Evolutionary conservation across 805 yeast species (phyloP), one percentile per base, ranked within the genome.

Genomic region (Ogataea methylovora): DNA sequence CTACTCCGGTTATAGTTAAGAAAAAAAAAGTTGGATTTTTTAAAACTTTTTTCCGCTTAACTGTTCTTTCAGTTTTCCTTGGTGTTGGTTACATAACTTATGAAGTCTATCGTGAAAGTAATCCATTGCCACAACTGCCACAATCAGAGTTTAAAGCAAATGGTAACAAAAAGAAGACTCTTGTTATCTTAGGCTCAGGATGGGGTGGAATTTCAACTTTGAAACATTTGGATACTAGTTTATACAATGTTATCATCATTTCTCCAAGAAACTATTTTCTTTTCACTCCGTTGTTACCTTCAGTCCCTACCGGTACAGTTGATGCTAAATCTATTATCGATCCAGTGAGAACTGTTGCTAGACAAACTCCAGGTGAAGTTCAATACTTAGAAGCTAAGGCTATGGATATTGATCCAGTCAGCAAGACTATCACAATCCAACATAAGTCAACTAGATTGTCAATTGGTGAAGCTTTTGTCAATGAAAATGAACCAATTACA

Each of bases 221-320:
- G 62, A 84, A 85, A 64, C 73, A 77, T 54, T 67, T 88, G 56
- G 96, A 88, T 60, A 81, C 95, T 28, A 66, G 87, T 30, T 67
- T 79, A 57, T 88, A 86, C 64, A 85, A 88, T 56, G 95, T 88
- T 32, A 78, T 85, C 33, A 78, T 88, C 36, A 81, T 88, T 30
- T 84, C 95, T 27, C 96, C 97, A 39, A 76, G 96, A 65, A 87
- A 87, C 71, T 88, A 85, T 71, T 86, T 87, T 64, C 68, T 88
- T 52, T 88, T 88, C 72, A 88, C 97, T 35, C 96, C 97, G n/a
- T 67, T 88, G 56, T 70, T 88, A 49, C 96, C 97, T 28, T 83
- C 95, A 19, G 83, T 88, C 45, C 94, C 96, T 35, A 88, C 95
- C 24, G 95, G 95, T 41, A 83, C 95, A 35, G 78, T 86, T 38